Base-by-base conservation (phyloP, 192 early-diverging fungal genomes). In the Gigaspora rosea region DNA sequence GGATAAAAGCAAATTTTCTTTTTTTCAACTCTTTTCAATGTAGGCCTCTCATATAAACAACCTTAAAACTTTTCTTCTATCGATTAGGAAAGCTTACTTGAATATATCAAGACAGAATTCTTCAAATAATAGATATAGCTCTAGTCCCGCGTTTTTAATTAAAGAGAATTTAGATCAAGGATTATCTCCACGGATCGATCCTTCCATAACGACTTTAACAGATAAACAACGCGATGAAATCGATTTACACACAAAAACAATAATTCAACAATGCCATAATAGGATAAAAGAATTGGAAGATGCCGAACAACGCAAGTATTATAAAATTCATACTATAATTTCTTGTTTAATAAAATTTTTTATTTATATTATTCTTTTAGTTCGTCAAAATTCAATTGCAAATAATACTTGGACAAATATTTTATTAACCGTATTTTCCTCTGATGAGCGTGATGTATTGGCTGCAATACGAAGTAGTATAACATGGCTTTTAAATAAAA, bases 401-500 rank as follows among this genome's bases (percentile, higher is more conserved):
- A 61, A 73, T 73, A 73, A 61, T 73, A 46, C 72, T 22, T 62
- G 54, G 72, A 49, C n/a, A 20, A 73, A 61, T 32, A 7, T 73
- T 18, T 61, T 73, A 61, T 50, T 33, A 32, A 46, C 33, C 8
- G 33, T 36, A 7, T 50, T 36, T 20, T 48, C 20, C 9, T 18
- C 56, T 9, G 76, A 76, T 35, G 56, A 80, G 46, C 85, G 87
- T 51, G 91, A 92, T 70, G 76, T 85, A 3, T 48, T 90, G 50
- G 90, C 90, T 18, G 89, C 90, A 36, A 88, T 91, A 73, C 89
- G 89, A 22, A 90, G 90, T 73, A 89, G 90, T 10, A 87, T 94
- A 2, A 82, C 86, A 9, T 90, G 92, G 85, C 84, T 86, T 74
- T 73, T 94, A 22, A 94, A 94, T 67, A 82, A 89, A 48, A 80